Evolutionary conservation across 495 filamentous ascomycete species (phyloP), one percentile per base, ranked within the genome.

Genomic region (Penicillium bialowiezense): DNA sequence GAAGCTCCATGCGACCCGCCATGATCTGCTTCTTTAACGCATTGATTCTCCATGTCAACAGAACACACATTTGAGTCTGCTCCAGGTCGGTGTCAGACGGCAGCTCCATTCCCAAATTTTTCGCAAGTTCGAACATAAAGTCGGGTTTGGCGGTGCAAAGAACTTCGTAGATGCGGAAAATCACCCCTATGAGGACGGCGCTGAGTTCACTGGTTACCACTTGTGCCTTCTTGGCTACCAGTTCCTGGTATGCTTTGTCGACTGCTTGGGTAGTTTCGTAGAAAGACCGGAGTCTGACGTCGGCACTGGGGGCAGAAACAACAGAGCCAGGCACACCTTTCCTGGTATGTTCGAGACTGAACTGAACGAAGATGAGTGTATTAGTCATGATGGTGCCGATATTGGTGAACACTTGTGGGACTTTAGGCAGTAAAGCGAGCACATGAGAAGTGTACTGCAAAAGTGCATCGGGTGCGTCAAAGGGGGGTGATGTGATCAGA

Each of bases 1-100:
- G 81, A 21, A 95, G 76, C 59, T 95, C 90, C 90, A 97, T 95
- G 48, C 88, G 85, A n/a, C 88, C 82, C 12, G 86, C 88, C 62
- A 78, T 77, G 46, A 95, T 85, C 55, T 89, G 79, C 59, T 81
- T 89, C 61, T 78, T 81, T 36, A 87, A 72, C 7, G 83, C 68
- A 24, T 67, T 71, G 63, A 95, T 86, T 51, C 82, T 87, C 88
- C 89, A 95, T 8, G 79, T 78, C 41, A 75, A 65, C 1, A 73
- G 61, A 10, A 90, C 70, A 3, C 89, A 61, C 14, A 45, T 50
- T 12, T 69, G 52, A 14, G 51, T 44, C 14, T 71, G 63, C 37
- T 67, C 62, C 4, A 50, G 23, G 10, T 15, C 48, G 5, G 62
- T 36, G 26, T 71, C 67, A 1, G 67, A 59, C 3, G 60, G 61